Conservation (phyloP, 208 protist species). For the Tritrichomonas foetus region DNA sequence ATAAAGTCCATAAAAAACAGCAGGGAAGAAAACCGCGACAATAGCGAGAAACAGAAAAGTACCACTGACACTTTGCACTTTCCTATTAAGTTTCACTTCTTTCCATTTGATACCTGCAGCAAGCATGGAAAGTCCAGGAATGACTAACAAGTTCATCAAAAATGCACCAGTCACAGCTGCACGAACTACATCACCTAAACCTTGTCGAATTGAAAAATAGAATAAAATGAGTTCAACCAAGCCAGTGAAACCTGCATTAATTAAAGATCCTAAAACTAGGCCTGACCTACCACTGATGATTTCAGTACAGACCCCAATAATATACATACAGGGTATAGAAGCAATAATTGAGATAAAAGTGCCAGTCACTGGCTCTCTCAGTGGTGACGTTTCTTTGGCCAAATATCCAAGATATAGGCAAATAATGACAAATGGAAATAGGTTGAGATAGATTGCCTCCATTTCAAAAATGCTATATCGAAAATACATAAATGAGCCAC, state of each 20-base stretch:
- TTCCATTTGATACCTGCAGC: slow-evolving; percentile 21
- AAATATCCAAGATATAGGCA: not conserved
- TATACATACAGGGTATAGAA: slow-evolving; percentile 14
- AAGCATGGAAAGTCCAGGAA: not conserved
- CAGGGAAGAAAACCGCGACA: slow-evolving; percentile 4
- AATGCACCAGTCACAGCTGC: not conserved
- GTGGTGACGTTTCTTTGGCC: not conserved
- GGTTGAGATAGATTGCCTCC: not conserved
- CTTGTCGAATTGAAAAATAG: not conserved
- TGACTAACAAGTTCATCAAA: not conserved
- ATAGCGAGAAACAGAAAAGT: slow-evolving; percentile 14
- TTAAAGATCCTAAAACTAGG: not conserved
- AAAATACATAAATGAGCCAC: slow-evolving; percentile 6
- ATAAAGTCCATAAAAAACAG: not conserved
- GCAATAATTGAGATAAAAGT: not conserved
- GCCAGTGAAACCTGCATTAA: slow-evolving; percentile 27
- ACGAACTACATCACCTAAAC: not conserved
- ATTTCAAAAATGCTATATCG: not conserved
- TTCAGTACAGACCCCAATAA: slow-evolving; percentile 6
- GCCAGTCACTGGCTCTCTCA: not conserved
- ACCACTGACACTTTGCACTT: not conserved
- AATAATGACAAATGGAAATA: not conserved
- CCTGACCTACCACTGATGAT: not conserved
- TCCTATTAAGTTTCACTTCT: not conserved
- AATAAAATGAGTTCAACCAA: slow-evolving; percentile 1